Conservation (phyloP, 371 early-diverging fungal genomes). For the Mucor saturninus region DNA sequence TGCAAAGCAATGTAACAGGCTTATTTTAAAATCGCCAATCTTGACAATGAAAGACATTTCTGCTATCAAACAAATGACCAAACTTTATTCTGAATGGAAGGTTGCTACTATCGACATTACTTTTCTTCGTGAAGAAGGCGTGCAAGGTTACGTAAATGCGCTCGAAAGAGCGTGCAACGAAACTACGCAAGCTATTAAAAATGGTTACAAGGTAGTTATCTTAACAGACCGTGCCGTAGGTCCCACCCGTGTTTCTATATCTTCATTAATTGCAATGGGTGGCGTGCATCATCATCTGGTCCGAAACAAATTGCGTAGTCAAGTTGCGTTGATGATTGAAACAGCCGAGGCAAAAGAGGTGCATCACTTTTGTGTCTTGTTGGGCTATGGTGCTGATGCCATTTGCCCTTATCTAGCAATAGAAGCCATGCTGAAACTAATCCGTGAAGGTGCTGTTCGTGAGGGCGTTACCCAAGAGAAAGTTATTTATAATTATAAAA, state of each 20-base stretch:
- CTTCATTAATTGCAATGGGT: slow-evolving; percentile 85
- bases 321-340: slow-evolving; percentile 88
- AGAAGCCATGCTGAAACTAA: slow-evolving; percentile 87
- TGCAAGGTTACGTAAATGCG: slow-evolving; percentile 73
- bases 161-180: slow-evolving; percentile 88
- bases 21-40: slow-evolving; percentile 85
- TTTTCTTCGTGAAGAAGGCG: slow-evolving; percentile 74
- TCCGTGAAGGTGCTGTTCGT: slow-evolving; percentile 79
- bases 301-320: slow-evolving; percentile 83
- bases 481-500: slow-evolving; percentile 79
- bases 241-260: slow-evolving; percentile 78
- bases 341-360: slow-evolving; percentile 96
- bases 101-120: slow-evolving; percentile 90
- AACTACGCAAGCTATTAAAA: slow-evolving; percentile 73
- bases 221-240: slow-evolving; percentile 79
- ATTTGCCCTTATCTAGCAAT: slow-evolving; percentile 93
- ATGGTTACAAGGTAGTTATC: slow-evolving; percentile 80
- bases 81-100: slow-evolving; percentile 72
- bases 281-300: slow-evolving; percentile 95
- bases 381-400: slow-evolving; percentile 98
- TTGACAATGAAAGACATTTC: slow-evolving; percentile 81
- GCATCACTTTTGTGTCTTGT: slow-evolving; percentile 93
- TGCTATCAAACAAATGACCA: slow-evolving; percentile 71
- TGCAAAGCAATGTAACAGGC: slow-evolving; percentile 74
- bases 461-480: slow-evolving; percentile 49